Base-by-base conservation (phyloP, 179 eudicot species). In the Dionaea muscipula region DNA sequence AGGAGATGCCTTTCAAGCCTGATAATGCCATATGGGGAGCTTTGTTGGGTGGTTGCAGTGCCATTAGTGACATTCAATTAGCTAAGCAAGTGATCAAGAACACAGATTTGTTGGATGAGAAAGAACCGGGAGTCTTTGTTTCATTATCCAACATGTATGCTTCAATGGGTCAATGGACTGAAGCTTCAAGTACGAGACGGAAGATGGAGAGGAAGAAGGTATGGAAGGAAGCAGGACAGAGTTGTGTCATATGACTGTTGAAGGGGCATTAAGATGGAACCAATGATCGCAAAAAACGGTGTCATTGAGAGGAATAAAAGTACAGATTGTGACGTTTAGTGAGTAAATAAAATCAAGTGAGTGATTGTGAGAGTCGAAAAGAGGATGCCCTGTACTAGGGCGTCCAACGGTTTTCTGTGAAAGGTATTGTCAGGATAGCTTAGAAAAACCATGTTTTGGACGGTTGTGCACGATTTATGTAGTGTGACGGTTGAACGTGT, bases 11-110 rank as follows among this genome's bases (percentile, higher is more conserved):
- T n/a, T 60, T 62, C 20, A 26, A 57, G 51, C 66, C 76, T 16
- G 72, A 72, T 63, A 47, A 59, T 19, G 66, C 69, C 0, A 47
- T 63, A 6, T 72, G 69, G 72, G 72, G 76, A 46, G 66, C 72
- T 62, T 56, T 72, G 55, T 51, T 72, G n/a, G 58, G 49, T 7
- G 76, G 72, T 0, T 72, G 76, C 38, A 39, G 58, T 28, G 28
- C 57, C n/a, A 64, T 47, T 24, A 58, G 62, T 27, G 57, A 73
- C 40, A 19, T 61, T 21, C 38, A 61, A 37, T 37, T 68, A 58
- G 78, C 74, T 20, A 61, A 68, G 51, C 36, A 25, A 16, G 56
- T 68, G 20, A 39, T 68, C 39, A 19, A 47, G 16, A 68, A 19
- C 40, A 63, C 61, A 1, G 22, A 39, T 39, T 51, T 47, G 26